Conservation (phyloP, 352 stramenopile species). For the Globisporangium barbulae region DNA sequence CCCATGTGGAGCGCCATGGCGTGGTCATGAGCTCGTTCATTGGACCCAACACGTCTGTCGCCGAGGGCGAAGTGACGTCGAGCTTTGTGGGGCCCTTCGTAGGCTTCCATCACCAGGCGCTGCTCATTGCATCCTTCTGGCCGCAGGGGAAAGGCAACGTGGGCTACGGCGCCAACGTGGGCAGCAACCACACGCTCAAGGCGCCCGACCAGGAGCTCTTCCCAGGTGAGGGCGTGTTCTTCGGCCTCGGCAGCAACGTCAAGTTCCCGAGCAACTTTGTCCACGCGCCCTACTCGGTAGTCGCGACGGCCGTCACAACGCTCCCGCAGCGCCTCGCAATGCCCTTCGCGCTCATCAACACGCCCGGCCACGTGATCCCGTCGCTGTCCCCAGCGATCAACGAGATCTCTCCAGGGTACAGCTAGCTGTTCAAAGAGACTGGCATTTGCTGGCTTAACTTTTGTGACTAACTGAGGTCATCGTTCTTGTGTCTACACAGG, state of each 20-base stretch:
- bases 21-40: slow-evolving; percentile 86
- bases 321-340: slow-evolving; percentile 85
- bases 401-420: slow-evolving; percentile 70
- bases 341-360: slow-evolving; percentile 80
- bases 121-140: slow-evolving; percentile 92
- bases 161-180: slow-evolving; percentile 94
- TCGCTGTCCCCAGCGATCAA: slow-evolving; percentile 81
- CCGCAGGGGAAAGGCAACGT: slow-evolving; percentile 92
- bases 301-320: slow-evolving; percentile 91
- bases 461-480: no score
- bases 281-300: slow-evolving; percentile 90
- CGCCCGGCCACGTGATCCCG: slow-evolving; percentile 67
- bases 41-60: slow-evolving; percentile 81
- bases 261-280: slow-evolving; percentile 96
- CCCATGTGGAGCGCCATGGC: slow-evolving; percentile 77
- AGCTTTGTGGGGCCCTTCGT: slow-evolving; percentile 93
- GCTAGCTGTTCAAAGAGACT: background rate
- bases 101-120: slow-evolving; percentile 92
- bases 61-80: slow-evolving; percentile 89
- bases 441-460: no score
- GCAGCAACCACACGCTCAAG: slow-evolving; percentile 96
- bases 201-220: slow-evolving; percentile 89
- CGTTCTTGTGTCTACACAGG: slow-evolving; percentile 18
- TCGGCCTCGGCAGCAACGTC: slow-evolving; percentile 90
- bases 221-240: slow-evolving; percentile 95